A percentile compares a stretch with the other conserved stretches of the same genome.
These are phyloP conservation scores for Xerocomus amazonicus DNA, from an alignment of 1,284 basidiomycete species.

Conservation along the genomic window DNA sequence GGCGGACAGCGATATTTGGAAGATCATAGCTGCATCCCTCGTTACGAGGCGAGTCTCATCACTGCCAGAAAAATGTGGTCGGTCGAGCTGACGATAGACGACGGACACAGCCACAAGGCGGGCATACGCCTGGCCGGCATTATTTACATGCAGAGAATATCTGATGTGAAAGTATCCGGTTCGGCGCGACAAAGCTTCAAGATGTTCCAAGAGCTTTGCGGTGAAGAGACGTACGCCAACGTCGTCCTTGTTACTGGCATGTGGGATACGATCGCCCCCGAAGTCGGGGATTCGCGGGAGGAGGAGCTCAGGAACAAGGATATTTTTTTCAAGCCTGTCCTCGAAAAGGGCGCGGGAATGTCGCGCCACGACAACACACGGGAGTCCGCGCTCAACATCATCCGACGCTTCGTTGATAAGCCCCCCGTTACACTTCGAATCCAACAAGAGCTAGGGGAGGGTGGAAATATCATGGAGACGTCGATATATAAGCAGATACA, in stretches of 20 bases:
- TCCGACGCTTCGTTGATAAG: slow-evolving; percentile 34
- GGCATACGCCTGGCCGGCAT: slow-evolving; percentile 38
- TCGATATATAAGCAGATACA: slow-evolving; percentile 28
- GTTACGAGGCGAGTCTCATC: slow-evolving; percentile 22
- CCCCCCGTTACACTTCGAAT: slow-evolving; percentile 34
- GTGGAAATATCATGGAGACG: slow-evolving; percentile 36
- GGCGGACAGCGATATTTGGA: slow-evolving; percentile 36
- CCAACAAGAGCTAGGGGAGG: slow-evolving; percentile 38
- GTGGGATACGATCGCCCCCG: slow-evolving; percentile 40
- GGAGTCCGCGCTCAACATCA: slow-evolving; percentile 33
- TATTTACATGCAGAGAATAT: slow-evolving; percentile 53
- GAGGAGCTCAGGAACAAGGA: slow-evolving; percentile 35
- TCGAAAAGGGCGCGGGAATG: slow-evolving; percentile 40
- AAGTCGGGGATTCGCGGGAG: slow-evolving; percentile 32
- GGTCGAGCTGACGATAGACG: not conserved
- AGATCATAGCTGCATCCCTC: slow-evolving; percentile 34
- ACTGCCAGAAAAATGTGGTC: not conserved
- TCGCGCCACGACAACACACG: slow-evolving; percentile 35
- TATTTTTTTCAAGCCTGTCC: slow-evolving; percentile 38
- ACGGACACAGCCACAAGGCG: slow-evolving; percentile 34
- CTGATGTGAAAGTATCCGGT: slow-evolving; percentile 47
- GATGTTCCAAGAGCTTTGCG: slow-evolving; percentile 50
- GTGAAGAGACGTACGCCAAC: slow-evolving; percentile 41
- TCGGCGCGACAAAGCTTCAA: slow-evolving; percentile 46
- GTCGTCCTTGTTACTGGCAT: slow-evolving; percentile 49